A percentile compares a stretch with the other conserved stretches of the same genome.
Evolutionary conservation across 805 yeast genomes (phyloP).

Genomic region (Sugiyamaella chiloensis): DNA sequence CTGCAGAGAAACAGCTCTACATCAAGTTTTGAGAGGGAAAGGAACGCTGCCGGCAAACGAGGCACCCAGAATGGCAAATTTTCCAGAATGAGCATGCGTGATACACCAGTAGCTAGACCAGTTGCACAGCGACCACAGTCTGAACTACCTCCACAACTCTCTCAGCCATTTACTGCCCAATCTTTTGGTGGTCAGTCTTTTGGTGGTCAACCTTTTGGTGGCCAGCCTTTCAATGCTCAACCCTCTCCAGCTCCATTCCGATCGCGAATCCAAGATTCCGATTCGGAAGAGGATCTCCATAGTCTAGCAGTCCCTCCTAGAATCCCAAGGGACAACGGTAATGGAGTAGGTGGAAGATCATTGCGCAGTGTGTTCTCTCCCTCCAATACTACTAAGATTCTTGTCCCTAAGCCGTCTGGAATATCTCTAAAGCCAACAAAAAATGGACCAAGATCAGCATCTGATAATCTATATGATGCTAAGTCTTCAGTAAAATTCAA

Average conservation of each 20-base stretch:
- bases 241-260: slow-evolving; percentile 20
- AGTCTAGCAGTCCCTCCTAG: slow-evolving; percentile 2
- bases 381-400: slow-evolving; percentile 26
- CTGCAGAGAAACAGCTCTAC: slow-evolving; percentile 9
- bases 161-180: background rate
- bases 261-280: slow-evolving; percentile 35
- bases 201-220: no score
- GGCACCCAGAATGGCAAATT: no score
- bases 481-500: slow-evolving; percentile 6
- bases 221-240: background rate
- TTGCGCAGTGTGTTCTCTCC: slow-evolving; percentile 32
- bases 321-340: background rate
- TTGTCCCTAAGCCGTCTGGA: slow-evolving; percentile 18
- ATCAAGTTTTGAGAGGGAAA: slow-evolving; percentile 15
- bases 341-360: slow-evolving; percentile 11
- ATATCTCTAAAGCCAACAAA: background rate
- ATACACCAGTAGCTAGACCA: background rate
- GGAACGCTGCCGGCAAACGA: background rate
- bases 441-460: background rate
- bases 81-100: slow-evolving; percentile 9
- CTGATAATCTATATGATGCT: background rate
- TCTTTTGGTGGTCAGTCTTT: background rate
- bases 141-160: background rate
- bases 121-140: no score
- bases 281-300: slow-evolving; percentile 30